Percentiles rank a stretch among this genome's conserved stretches.
Conservation (phyloP, 331 rosid genomes). For the Prunus yedoensis region DNA sequence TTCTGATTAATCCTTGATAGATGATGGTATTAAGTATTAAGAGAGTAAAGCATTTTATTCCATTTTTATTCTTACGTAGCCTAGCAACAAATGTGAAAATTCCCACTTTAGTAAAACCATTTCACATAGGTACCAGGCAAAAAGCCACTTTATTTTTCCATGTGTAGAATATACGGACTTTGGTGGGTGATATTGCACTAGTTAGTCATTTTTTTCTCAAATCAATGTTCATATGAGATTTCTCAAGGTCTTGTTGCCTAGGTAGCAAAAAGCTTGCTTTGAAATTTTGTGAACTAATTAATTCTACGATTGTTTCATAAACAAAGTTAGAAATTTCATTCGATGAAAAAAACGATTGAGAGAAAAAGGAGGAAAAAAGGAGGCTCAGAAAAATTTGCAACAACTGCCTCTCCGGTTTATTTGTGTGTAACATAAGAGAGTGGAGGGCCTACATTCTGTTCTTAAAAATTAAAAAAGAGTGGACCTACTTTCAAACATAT, state of each 20-base stretch:
- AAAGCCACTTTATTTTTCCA: neutral
- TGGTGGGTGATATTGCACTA: neutral
- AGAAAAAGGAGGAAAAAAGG: neutral
- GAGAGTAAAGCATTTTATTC: neutral
- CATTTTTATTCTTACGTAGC: neutral
- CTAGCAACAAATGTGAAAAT: neutral
- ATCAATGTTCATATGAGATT: neutral
- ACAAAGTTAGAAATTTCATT: neutral
- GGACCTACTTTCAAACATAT: neutral
- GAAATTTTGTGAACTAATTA: neutral
- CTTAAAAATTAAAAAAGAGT: neutral
- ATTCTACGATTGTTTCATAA: neutral
- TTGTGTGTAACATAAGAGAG: neutral
- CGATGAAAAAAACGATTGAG: neutral
- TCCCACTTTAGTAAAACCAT: neutral
- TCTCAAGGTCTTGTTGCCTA: neutral
- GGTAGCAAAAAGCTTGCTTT: neutral
- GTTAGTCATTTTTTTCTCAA: neutral
- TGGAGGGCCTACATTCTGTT: neutral
- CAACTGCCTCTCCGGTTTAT: neutral
- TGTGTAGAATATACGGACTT: neutral
- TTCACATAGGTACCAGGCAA: neutral
- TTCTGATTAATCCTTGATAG: neutral
- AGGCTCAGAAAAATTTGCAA: neutral
- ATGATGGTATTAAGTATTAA: neutral